Conservation (phyloP, 768 basidiomycete genomes). For the Lactarius psammicola region DNA sequence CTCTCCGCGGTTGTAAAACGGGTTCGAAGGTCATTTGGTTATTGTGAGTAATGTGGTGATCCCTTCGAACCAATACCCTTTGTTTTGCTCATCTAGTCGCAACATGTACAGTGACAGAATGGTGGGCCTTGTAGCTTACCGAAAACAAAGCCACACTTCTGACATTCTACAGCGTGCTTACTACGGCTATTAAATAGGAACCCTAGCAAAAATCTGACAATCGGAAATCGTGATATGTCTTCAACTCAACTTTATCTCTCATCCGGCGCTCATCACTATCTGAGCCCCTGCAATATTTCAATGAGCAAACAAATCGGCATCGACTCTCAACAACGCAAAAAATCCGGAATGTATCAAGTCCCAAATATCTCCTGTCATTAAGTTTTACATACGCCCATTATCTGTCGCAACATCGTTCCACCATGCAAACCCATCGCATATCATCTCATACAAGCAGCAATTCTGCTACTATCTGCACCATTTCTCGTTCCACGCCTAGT, state of each 20-base stretch:
- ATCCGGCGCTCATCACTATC: conserved; percentile 9
- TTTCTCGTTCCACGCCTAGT: conserved; percentile 24
- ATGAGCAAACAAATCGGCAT: conserved; percentile 8
- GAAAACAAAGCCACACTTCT: conserved; percentile 6
- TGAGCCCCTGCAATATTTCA: conserved; percentile 26
- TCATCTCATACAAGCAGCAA: conserved; percentile 26
- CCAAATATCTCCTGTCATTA: conserved; percentile 24
- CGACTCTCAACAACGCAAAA: conserved; percentile 14
- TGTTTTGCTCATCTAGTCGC: conserved; percentile 8
- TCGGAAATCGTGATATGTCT: conserved; percentile 26
- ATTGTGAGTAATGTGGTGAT: conserved; percentile 47
- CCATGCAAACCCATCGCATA: conserved; percentile 22
- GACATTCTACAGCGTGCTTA: conserved; percentile 51
- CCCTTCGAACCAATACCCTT: neutral
- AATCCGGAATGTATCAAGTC: conserved; percentile 26
- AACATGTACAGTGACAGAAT: conserved; percentile 52
- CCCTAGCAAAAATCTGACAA: conserved; percentile 14
- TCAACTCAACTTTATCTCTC: conserved; percentile 19
- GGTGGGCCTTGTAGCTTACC: conserved; percentile 36
- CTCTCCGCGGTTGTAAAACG: conserved; percentile 86
- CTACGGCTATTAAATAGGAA: conserved; percentile 42
- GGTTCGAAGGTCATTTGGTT: conserved; percentile 92
- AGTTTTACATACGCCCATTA: conserved; percentile 18
- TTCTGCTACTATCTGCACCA: conserved; percentile 26
- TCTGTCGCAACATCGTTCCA: conserved; percentile 21